Percentiles rank a stretch among this genome's conserved stretches.
phyloP scores from a whole-genome alignment of 257 asterid genomes.

The Buddleja alternifolia region DNA sequence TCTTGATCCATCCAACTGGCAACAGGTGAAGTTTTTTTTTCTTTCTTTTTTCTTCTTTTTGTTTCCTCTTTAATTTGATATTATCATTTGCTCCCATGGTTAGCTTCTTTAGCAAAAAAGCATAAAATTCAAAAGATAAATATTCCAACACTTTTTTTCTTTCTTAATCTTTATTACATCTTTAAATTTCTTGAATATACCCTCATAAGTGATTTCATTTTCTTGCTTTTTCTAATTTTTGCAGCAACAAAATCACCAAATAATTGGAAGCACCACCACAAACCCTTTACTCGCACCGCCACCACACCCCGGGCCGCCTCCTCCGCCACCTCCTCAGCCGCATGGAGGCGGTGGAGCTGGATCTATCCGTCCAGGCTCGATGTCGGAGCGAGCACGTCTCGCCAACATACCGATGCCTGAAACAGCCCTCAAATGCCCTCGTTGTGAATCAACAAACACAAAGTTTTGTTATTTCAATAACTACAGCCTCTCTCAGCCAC shows the following conservation, averaged over 20 bases:
- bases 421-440: conserved; percentile 79
- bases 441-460: conserved; percentile 88
- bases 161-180: conserved; percentile 19
- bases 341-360: conserved; percentile 55
- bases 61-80: conserved; percentile 1
- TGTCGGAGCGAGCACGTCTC: conserved; percentile 88
- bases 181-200: conserved; percentile 59
- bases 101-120: conserved; percentile 60
- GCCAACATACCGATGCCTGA: conserved; percentile 90
- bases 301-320: conserved; percentile 40
- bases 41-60: conserved; percentile 22
- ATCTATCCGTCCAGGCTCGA: conserved; percentile 77
- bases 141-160: conserved; percentile 46
- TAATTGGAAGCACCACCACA: conserved; percentile 51
- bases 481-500: conserved; percentile 87
- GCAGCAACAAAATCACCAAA: conserved; percentile 60
- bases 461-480: conserved; percentile 95
- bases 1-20: conserved; percentile 99
- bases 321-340: conserved; percentile 46
- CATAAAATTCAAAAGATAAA: conserved; percentile 51
- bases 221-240: conserved; percentile 26
- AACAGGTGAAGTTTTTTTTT: conserved; percentile 61
- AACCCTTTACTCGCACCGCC: conserved; percentile 48
- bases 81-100: conserved; percentile 50
- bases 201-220: conserved; percentile 33